Evolutionary conservation across 2,329 filamentous ascomycete genomes (phyloP), one percentile per base, ranked within the genome.

Genomic region (Venturia asperata): DNA sequence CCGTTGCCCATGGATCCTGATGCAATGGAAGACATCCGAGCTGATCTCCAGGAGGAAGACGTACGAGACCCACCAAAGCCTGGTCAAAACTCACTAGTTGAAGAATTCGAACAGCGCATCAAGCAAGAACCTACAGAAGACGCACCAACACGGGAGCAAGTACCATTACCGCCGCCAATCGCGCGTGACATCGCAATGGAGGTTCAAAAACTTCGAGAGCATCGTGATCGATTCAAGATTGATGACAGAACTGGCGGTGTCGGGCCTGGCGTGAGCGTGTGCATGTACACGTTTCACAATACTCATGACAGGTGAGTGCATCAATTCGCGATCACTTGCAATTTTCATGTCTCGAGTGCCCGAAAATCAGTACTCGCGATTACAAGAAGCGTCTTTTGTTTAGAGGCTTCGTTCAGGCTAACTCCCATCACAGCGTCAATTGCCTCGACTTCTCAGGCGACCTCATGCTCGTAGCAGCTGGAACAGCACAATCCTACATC

Each of bases 221-320:
- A 96, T 72, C 87, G 94, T 27, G 93, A 97, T 72, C 85, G 93
- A 21, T 96, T 97, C 75, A 89, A 86, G 73, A 93, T 97, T 66
- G 90, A 96, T 67, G 86, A 87, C 24, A 85, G 89, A 42, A 93
- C 90, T 15, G 90, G 91, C 19, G 93, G 92, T 10, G 84, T 92
- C 62, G 91, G 92, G 17, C 86, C 91, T 64, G 87, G 87, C 34
- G 82, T 97, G 67, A 96, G 92, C 71, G 88, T 95, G 30, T 94
- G 91, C 80, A 97, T 97, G 90, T 97, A 95, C 74, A 99, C 94
- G 0, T 96, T 97, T 73, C 94, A 99, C 80, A 99, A 99, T 76
- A 96, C 91, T 0, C 87, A 92, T 68, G 92, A 96, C 76, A 89
- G 86, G 91, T 92, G 78, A 80, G 85, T 61, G 68, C 63, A 67